A percentile compares a stretch with the other conserved stretches of the same genome.
These are phyloP conservation scores for Beauveria australis DNA, from an alignment of 2,329 filamentous ascomycete species.

Conservation along the genomic window DNA sequence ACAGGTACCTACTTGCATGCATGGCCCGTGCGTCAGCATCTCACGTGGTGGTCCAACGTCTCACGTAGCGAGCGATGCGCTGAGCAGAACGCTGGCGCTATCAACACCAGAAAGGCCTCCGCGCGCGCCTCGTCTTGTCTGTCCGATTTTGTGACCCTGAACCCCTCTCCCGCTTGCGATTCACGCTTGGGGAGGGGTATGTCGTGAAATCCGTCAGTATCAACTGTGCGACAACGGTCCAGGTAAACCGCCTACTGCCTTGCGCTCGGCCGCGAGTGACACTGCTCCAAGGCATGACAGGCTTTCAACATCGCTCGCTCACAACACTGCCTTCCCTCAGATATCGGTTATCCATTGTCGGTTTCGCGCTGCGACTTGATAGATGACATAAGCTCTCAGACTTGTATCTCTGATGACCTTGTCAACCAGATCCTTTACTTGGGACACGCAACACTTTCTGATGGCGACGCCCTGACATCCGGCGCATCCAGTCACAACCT, in stretches of 20 bases:
- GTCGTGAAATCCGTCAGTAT: not conserved
- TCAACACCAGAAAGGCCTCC: conserved; percentile 6
- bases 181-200: conserved; percentile 20
- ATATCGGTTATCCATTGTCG: too few species aligned
- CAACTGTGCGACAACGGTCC: not conserved
- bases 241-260: not conserved
- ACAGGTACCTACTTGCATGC: not conserved
- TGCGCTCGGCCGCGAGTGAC: not conserved
- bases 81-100: not conserved
- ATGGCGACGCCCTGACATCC: conserved; percentile 1
- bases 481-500: not conserved
- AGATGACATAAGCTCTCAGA: not conserved
- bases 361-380: not conserved
- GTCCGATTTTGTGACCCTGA: not conserved
- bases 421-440: not conserved
- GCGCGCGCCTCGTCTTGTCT: not conserved
- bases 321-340: not conserved
- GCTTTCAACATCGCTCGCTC: not conserved
- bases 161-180: conserved; percentile 12
- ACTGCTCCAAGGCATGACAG: not conserved
- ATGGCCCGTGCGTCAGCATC: conserved; percentile 9
- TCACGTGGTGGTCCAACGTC: conserved; percentile 11
- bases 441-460: not conserved
- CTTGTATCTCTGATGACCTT: not conserved
- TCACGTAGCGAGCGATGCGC: not conserved